Evolutionary conservation across 1,139 yeast genomes (phyloP).

Genomic region (Kodamaea alishanica): DNA sequence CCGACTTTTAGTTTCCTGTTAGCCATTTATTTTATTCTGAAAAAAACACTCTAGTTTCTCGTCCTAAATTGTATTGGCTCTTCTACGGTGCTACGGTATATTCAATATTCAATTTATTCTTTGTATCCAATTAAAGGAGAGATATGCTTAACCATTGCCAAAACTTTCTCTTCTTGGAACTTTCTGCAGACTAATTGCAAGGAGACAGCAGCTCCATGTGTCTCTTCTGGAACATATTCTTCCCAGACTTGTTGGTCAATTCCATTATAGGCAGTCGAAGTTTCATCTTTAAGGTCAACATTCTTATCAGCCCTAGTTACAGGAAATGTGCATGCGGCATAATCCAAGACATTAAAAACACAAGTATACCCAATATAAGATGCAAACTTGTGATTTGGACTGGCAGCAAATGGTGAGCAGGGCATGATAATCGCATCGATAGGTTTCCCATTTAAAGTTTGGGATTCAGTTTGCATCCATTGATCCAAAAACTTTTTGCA

Average conservation of each 20-base stretch:
- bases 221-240: constrained; percentile 52
- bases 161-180: constrained; percentile 57
- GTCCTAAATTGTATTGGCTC: too few species aligned
- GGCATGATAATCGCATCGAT: constrained; percentile 51
- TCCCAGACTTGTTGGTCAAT: constrained; percentile 12
- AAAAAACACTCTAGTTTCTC: too few species aligned
- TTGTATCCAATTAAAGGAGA: constrained; percentile 16
- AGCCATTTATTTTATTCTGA: too few species aligned
- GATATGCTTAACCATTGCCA: constrained; percentile 34
- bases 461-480: constrained; percentile 29
- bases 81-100: too few species aligned
- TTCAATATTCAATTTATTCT: background rate
- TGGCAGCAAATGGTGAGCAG: constrained; percentile 45
- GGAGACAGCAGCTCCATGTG: constrained; percentile 64
- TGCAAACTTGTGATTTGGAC: constrained; percentile 37
- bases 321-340: constrained; percentile 56
- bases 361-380: constrained; percentile 49
- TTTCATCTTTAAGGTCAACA: constrained; percentile 29
- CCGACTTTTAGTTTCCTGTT: too few species aligned
- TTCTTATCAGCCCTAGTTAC: constrained; percentile 50
- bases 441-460: constrained; percentile 37
- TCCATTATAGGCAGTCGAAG: constrained; percentile 7
- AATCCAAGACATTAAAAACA: constrained; percentile 57
- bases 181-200: constrained; percentile 59
- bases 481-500: constrained; percentile 36